Evolutionary conservation across 1,284 basidiomycete species (phyloP).

Genomic region (Ganoderma lucidum): DNA sequence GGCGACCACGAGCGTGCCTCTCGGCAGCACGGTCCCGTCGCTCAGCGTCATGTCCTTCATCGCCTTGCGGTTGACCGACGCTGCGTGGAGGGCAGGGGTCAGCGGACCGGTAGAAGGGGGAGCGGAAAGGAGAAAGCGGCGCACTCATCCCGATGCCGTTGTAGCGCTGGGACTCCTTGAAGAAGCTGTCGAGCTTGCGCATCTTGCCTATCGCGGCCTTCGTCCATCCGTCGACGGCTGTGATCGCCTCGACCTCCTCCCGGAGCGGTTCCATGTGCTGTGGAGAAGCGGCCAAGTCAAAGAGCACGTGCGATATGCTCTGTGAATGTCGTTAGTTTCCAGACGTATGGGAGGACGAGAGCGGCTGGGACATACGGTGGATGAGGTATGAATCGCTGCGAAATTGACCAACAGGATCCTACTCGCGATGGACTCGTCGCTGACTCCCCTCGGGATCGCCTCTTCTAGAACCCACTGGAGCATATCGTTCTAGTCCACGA

Average conservation of each 20-base stretch:
- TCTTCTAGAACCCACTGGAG: slow-evolving; percentile 7
- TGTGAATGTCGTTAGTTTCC: slow-evolving; percentile 46
- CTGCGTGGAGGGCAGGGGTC: slow-evolving; percentile 32
- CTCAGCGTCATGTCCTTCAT: slow-evolving; percentile 49
- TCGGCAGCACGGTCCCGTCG: slow-evolving; percentile 51
- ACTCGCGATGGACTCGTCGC: neutral
- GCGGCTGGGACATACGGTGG: slow-evolving; percentile 29
- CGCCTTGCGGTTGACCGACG: slow-evolving; percentile 44
- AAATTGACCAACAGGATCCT: slow-evolving; percentile 8
- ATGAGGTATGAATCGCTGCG: slow-evolving; percentile 12
- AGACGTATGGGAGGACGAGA: slow-evolving; percentile 35
- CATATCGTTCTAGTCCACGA: neutral
- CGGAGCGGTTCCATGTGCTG: slow-evolving; percentile 50
- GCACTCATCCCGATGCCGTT: slow-evolving; percentile 40
- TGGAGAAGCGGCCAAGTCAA: slow-evolving; percentile 50
- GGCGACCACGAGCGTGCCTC: slow-evolving; percentile 35
- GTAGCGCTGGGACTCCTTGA: slow-evolving; percentile 55
- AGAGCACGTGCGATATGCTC: slow-evolving; percentile 49
- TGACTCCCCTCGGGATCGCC: neutral
- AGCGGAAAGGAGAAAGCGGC: too few species aligned
- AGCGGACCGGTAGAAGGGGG: neutral
- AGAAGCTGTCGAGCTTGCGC: slow-evolving; percentile 59
- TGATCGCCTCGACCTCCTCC: slow-evolving; percentile 43
- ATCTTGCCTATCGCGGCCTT: slow-evolving; percentile 53
- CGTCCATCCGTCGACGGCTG: slow-evolving; percentile 51